Base-by-base conservation (phyloP, 495 filamentous ascomycete species). In the Aspergillus sclerotioniger region DNA sequence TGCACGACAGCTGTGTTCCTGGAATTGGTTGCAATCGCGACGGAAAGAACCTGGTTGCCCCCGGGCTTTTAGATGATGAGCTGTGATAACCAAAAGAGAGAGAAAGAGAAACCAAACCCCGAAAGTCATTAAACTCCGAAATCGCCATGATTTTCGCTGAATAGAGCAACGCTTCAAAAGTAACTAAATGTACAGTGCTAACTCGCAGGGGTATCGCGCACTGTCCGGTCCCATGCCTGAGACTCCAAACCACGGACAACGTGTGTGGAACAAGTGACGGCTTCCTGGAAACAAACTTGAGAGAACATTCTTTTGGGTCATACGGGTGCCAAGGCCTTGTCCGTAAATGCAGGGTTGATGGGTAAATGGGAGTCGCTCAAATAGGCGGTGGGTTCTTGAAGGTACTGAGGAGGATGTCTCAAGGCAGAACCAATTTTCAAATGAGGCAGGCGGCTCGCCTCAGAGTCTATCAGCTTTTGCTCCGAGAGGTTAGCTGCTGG, bases 331-430 rank as follows among this genome's bases (percentile, higher is more conserved):
- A 59, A 28, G 43, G 44, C 37, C 53, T 63, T 58, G 43, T 59
- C 61, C 21, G 57, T 50, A 49, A 66, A 67, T 50, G 68, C 67
- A 17, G 73, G 73, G 47, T 76, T 76, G 61, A 76, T 76, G 8
- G 71, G 71, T 49, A 74, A 53, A 49, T 64, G 59, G 8, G 71
- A 74, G 44, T 70, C 69, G 48, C 60, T 63, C 15, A 74, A 60
- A 44, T 62, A 68, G 15, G 51, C 46, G 20, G 57, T 58, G 37
- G 29, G 49, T 21, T 55, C 59, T 35, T 52, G 67, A 16, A 53
- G 31, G 17, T 16, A 56, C 52, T 61, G 62, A 10, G 56, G 62
- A 39, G 53, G 57, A 41, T 49, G 59, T 37, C 54, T 58, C n/a
- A 59, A 56, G 43, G 56, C 57, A 48, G 46, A 69, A 41, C 31